phyloP scores from a whole-genome alignment of 345 rosid genomes.

The Eutrema yunnanense region DNA sequence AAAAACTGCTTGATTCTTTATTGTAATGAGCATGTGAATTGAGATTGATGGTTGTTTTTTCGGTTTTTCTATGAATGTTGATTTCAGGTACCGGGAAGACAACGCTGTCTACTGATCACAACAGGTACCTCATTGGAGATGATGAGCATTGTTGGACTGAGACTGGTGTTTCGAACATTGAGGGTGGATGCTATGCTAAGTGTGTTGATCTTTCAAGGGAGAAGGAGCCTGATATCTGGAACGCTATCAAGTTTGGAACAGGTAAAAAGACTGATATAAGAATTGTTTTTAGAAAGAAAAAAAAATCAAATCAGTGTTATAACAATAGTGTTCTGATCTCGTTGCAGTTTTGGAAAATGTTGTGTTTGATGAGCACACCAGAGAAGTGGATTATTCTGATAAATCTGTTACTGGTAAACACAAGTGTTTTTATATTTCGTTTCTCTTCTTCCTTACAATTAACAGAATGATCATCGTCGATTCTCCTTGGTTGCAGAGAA shows the following conservation, averaged over 20 bases:
- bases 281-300: neutral
- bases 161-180: constrained; percentile 91
- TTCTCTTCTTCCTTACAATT: neutral
- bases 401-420: constrained; percentile 76
- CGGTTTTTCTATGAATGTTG: neutral
- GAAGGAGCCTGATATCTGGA: constrained; percentile 95
- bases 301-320: neutral
- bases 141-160: constrained; percentile 97
- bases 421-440: neutral
- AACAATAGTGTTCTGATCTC: neutral
- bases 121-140: constrained; percentile 86
- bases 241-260: constrained; percentile 93
- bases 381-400: constrained; percentile 86
- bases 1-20: constrained; percentile 19
- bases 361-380: constrained; percentile 86
- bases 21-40: neutral
- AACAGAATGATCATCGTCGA: neutral
- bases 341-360: constrained; percentile 81
- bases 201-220: constrained; percentile 90
- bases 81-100: constrained; percentile 86
- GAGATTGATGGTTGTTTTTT: neutral
- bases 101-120: constrained; percentile 91
- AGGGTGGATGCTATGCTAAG: constrained; percentile 98
- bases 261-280: constrained; percentile 32
- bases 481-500: constrained; percentile 50